These are phyloP conservation scores for Cyberlindnera americana DNA, from an alignment of 805 yeast species.

Conservation along the genomic window DNA sequence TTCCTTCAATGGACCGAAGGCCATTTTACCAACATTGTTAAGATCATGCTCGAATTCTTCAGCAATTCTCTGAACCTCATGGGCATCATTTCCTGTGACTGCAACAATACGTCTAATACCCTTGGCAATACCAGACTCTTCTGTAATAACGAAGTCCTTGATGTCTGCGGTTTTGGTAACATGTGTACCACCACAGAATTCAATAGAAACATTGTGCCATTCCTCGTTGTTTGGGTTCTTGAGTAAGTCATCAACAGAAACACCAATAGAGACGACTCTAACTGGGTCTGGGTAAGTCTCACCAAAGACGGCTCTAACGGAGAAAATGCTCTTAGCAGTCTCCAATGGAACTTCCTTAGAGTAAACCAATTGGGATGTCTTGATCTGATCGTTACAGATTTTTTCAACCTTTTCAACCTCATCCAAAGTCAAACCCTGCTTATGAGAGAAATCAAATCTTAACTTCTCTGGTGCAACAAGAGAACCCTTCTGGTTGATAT, in stretches of 20 bases:
- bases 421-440: slow-evolving; percentile 68
- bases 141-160: slow-evolving; percentile 82
- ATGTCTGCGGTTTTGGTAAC: slow-evolving; percentile 90
- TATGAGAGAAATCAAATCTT: slow-evolving; percentile 95
- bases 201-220: slow-evolving; percentile 80
- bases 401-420: slow-evolving; percentile 77
- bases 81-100: slow-evolving; percentile 89
- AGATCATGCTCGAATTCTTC: slow-evolving; percentile 62
- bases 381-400: slow-evolving; percentile 68
- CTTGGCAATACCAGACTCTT: slow-evolving; percentile 97
- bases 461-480: slow-evolving; percentile 92
- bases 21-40: slow-evolving; percentile 54
- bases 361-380: slow-evolving; percentile 67
- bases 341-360: slow-evolving; percentile 78
- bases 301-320: slow-evolving; percentile 97
- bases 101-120: slow-evolving; percentile 98
- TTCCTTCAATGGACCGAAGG: slow-evolving; percentile 78
- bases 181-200: slow-evolving; percentile 99
- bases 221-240: slow-evolving; percentile 64
- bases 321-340: slow-evolving; percentile 68
- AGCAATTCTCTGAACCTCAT: slow-evolving; percentile 85
- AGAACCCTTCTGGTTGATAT: slow-evolving; percentile 94
- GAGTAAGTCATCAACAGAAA: slow-evolving; percentile 77
- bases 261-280: slow-evolving; percentile 95
- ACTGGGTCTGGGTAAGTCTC: slow-evolving; percentile 99